Base-by-base conservation (phyloP, 306 rosid species). In the Vigna hirtella region DNA sequence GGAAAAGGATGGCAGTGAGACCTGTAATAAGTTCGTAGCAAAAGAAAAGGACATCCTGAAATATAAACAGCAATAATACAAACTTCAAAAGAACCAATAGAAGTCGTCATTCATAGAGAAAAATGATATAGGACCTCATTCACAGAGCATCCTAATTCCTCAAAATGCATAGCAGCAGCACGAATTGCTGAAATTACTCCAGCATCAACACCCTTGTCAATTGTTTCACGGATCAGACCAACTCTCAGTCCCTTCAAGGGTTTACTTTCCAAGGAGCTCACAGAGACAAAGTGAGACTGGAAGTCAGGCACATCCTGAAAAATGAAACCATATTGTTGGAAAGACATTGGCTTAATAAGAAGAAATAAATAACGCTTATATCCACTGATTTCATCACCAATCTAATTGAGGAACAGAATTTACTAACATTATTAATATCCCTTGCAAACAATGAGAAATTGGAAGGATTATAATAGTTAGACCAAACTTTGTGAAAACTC, bases 1-100 rank as follows among this genome's bases (percentile, higher is more conserved):
- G 58, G 99, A 88, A 84, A 95, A 95, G 57, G 98, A 91, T 56
- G 98, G 99, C 76, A 95, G 77, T 81, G 98, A 89, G 72, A 95
- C 89, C 99, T 95, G 88, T 82, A 66, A 43, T 20, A 77, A 48
- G 68, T 83, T 83, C 17, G 83, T 18, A 64, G 68, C 66, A 26
- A 69, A 73, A 47, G 71, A 75, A 75, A 78, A 48, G 75, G 22
- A 34, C 45, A 52, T 49, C 28, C 43, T 26, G 32, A 18, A 9
- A 30, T 26, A 63, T 57, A 66, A 66, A 61, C 57, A 16, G 18
- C 36, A 76, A 58, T 20, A 57, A 40, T 16, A 71, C 67, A 72
- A 58, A 51, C 78, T 51, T 17, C 13, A 32, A 74, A 26, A 73
- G 38, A 34, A 78, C 73, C 77, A 61, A 63, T n/a, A 62, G 13